Evolutionary conservation across 176 grass and related monocot genomes (phyloP).

Genomic region (Cenchrus fungigraminus): DNA sequence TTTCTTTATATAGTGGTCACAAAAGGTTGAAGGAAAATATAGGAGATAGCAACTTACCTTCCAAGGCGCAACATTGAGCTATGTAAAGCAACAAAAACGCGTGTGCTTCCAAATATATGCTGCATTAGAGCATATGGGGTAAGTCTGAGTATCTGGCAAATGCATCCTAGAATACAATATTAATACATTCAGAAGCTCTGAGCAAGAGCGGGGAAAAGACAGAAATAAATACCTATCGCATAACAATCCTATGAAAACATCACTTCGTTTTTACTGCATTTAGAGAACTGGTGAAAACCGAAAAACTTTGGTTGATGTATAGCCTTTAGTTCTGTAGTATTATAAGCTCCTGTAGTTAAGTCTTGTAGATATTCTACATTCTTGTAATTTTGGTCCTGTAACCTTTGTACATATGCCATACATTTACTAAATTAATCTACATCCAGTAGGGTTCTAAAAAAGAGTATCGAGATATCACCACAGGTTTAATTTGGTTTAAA

Average conservation of each 20-base stretch:
- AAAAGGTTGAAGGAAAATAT: conserved; percentile 17
- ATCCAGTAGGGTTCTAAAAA: background rate
- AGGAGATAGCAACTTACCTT: conserved; percentile 57
- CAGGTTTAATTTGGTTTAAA: conserved; percentile 21
- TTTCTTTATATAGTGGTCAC: conserved; percentile 22
- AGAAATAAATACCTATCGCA: background rate
- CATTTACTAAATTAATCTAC: background rate
- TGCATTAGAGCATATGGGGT: conserved; percentile 53
- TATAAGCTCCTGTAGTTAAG: background rate
- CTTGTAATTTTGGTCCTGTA: conserved; percentile 16
- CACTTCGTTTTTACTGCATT: background rate
- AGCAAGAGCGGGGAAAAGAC: background rate
- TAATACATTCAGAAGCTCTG: background rate
- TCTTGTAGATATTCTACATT: background rate
- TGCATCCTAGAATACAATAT: conserved; percentile 21
- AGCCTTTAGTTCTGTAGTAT: background rate
- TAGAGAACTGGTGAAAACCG: background rate
- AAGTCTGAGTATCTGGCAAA: conserved; percentile 20
- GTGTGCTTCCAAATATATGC: conserved; percentile 89
- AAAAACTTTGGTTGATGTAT: background rate
- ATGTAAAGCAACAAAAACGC: conserved; percentile 88
- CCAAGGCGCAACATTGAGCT: conserved; percentile 74
- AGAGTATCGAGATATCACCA: background rate
- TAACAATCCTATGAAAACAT: background rate
- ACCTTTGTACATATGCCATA: background rate